These are phyloP conservation scores for Microsporum ferrugineum DNA, from an alignment of 2,329 filamentous ascomycete genomes.

Conservation along the genomic window DNA sequence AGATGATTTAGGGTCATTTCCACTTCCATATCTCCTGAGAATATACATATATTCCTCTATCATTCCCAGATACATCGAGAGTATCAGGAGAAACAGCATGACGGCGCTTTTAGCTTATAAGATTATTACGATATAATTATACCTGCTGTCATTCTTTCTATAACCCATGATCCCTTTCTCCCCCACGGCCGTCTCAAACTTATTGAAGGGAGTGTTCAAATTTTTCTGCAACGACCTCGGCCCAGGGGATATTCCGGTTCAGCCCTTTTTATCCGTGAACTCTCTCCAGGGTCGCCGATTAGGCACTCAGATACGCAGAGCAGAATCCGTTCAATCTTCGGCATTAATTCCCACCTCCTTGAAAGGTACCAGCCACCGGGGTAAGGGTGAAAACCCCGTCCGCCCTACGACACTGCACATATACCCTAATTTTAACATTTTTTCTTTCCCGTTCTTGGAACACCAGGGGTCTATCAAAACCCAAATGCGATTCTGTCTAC, in stretches of 20 bases:
- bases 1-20: conserved; percentile 18
- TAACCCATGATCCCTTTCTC: conserved; percentile 9
- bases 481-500: neutral
- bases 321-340: conserved; percentile 25
- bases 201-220: conserved; percentile 23
- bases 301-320: conserved; percentile 34
- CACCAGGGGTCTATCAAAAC: neutral
- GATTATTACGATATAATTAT: conserved; percentile 15
- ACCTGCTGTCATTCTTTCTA: conserved; percentile 14
- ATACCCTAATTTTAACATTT: neutral
- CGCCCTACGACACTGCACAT: neutral
- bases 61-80: conserved; percentile 35
- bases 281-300: conserved; percentile 32
- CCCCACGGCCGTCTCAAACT: neutral
- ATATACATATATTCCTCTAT: conserved; percentile 20
- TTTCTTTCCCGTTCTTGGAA: neutral
- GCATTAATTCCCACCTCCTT: conserved; percentile 15
- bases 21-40: conserved; percentile 24
- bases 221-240: conserved; percentile 32
- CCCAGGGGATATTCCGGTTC: conserved; percentile 30
- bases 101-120: conserved; percentile 25
- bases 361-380: neutral
- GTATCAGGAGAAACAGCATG: conserved; percentile 30
- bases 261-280: conserved; percentile 22
- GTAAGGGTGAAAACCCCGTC: neutral